These are phyloP conservation scores for Mimosa bimucronata DNA, from an alignment of 306 rosid species.

Conservation along the genomic window DNA sequence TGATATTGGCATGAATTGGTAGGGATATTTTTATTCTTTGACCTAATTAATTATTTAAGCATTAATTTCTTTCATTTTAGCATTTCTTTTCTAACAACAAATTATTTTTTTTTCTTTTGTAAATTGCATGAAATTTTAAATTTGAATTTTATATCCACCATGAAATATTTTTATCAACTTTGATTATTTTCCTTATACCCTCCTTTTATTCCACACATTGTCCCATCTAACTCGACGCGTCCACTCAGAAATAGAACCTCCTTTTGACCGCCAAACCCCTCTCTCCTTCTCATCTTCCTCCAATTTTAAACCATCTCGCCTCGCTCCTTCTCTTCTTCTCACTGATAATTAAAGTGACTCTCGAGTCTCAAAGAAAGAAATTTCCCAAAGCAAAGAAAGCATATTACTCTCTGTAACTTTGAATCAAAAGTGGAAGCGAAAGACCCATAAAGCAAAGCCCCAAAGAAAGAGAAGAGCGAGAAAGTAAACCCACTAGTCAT, in stretches of 20 bases:
- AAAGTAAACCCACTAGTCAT: not conserved
- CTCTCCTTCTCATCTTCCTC: not conserved
- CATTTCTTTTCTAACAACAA: too few species aligned
- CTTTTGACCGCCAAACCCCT: constrained; percentile 1
- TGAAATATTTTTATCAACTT: too few species aligned
- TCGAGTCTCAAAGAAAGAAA: not conserved
- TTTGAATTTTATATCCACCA: too few species aligned
- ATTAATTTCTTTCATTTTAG: too few species aligned
- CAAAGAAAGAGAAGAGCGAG: not conserved
- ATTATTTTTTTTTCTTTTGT: too few species aligned
- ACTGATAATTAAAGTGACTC: not conserved
- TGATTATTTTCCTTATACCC: too few species aligned
- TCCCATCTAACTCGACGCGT: not conserved
- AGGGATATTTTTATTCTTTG: too few species aligned
- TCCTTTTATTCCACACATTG: too few species aligned
- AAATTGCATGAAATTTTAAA: too few species aligned
- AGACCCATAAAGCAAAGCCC: not conserved
- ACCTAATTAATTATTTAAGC: too few species aligned
- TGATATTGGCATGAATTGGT: too few species aligned
- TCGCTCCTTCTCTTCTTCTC: not conserved
- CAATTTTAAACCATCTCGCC: not conserved
- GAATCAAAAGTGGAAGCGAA: not conserved
- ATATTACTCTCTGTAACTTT: not conserved
- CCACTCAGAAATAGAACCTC: not conserved
- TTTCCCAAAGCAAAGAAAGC: not conserved